phyloP scores from a whole-genome alignment of 2,329 filamentous ascomycete genomes.

The Erysiphe neolycopersici region DNA sequence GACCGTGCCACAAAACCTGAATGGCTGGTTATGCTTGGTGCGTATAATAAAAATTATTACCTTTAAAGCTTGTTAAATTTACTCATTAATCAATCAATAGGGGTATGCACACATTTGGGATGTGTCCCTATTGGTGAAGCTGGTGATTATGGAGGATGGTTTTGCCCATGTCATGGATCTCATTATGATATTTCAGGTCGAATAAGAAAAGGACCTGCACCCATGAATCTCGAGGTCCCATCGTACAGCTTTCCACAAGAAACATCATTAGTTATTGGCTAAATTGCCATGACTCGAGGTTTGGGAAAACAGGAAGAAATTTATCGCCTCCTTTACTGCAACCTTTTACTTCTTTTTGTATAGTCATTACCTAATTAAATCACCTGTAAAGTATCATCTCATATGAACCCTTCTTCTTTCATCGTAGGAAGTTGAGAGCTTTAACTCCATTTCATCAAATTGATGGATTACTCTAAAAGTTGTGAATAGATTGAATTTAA shows the following conservation, averaged over 20 bases:
- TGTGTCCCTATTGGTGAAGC: constrained; percentile 98
- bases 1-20: constrained; percentile 96
- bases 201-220: constrained; percentile 89
- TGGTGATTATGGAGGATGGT: constrained; percentile 95
- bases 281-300: constrained; percentile 13
- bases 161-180: constrained; percentile 99
- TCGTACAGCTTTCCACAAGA: constrained; percentile 83
- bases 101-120: constrained; percentile 96
- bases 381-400: no score
- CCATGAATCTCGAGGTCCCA: constrained; percentile 91
- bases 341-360: no score
- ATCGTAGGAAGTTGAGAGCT: no score
- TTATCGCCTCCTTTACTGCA: no score
- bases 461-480: no score
- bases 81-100: constrained; percentile 18
- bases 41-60: constrained; percentile 1
- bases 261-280: constrained; percentile 76
- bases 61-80: background rate
- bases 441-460: no score
- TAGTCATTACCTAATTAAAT: no score
- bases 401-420: no score
- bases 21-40: constrained; percentile 97
- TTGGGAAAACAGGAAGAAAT: constrained; percentile 1
- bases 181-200: constrained; percentile 99
- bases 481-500: no score